Conservation (phyloP, 1,284 basidiomycete genomes). For the Heterobasidion irregulare region DNA sequence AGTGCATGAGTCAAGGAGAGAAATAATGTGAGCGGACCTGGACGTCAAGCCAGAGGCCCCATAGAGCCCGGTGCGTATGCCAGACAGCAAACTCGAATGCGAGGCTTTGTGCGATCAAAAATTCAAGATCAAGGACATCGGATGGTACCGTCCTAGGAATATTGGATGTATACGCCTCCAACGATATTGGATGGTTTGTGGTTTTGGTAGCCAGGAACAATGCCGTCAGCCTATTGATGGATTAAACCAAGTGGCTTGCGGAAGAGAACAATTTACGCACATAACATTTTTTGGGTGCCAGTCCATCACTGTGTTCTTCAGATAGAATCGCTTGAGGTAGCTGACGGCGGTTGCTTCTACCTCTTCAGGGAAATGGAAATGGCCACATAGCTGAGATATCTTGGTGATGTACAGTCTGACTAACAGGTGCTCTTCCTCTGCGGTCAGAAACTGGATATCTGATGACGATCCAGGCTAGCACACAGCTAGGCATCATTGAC, state of each 20-base stretch:
- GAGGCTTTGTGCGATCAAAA: slow-evolving; percentile 89
- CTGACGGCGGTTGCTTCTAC: slow-evolving; percentile 89
- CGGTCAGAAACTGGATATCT: slow-evolving; percentile 63
- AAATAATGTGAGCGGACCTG: slow-evolving; percentile 50
- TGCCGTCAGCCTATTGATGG: slow-evolving; percentile 73
- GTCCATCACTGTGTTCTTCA: slow-evolving; percentile 98
- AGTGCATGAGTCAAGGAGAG: slow-evolving; percentile 3
- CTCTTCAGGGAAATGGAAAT: slow-evolving; percentile 84
- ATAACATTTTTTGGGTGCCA: slow-evolving; percentile 99
- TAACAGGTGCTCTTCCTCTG: slow-evolving; percentile 82
- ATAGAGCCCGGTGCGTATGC: slow-evolving; percentile 84
- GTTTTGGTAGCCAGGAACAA: slow-evolving; percentile 96
- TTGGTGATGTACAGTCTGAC: slow-evolving; percentile 88
- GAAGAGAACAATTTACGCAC: slow-evolving; percentile 37
- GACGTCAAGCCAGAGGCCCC: slow-evolving; percentile 87
- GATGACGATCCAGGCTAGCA: slow-evolving; percentile 58
- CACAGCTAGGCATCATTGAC: not conserved
- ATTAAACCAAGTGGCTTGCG: not conserved
- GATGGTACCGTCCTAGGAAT: slow-evolving; percentile 74
- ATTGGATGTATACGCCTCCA: slow-evolving; percentile 75
- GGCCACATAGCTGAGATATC: slow-evolving; percentile 77
- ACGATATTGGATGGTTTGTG: slow-evolving; percentile 85
- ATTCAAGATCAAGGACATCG: slow-evolving; percentile 90
- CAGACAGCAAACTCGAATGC: slow-evolving; percentile 91
- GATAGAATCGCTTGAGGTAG: slow-evolving; percentile 95